Evolutionary conservation across 352 stramenopile genomes (phyloP), one percentile per base, ranked within the genome.

Genomic region (Globisporangium lucens): DNA sequence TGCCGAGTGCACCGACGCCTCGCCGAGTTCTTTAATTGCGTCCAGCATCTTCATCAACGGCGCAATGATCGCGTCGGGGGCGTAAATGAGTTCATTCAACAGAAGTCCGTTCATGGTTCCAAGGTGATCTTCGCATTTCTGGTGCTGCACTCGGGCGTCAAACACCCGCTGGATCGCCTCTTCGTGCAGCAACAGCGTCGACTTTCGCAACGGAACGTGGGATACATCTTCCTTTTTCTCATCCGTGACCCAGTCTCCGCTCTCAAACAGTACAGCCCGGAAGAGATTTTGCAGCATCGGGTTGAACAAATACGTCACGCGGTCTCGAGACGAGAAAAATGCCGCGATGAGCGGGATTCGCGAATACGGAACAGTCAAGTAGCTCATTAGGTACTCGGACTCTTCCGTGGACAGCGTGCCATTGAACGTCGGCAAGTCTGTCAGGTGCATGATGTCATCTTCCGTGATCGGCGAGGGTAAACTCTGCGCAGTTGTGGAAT

Each of bases 281-380:
- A 98, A 85, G 22, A 98, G 61, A 52, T 82, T 82, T 67, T 96
- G 89, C 2, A 98, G 70, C 55, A 87, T 72, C 17, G 82, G 80
- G 63, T 93, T 93, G 61, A 96, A 95, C 30, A 97, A 71, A 69
- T 97, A 96, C 35, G 89, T 95, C 24, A 97, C 83, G 15, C 90
- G 86, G 60, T 97, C 90, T 51, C 90, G 77, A 13, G 87, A 96
- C 7, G 97, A 90, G 66, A 99, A 99, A 67, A 99, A 99, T 53
- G 98, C 94, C 9, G 98, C 75, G 35, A 99, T 89, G 5, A 99
- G 85, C 38, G 98, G 98, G 69, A 99, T 99, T 24, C 97, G 76
- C 35, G 98, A 93, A 71, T 99, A 99, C 35, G 98, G 98, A 9
- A 98, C 98, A 5, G 98, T 99, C 62, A 99, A 87, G 75, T 99